Base-by-base conservation (phyloP, 2,329 filamentous ascomycete genomes). In the Bipolaris cookei region DNA sequence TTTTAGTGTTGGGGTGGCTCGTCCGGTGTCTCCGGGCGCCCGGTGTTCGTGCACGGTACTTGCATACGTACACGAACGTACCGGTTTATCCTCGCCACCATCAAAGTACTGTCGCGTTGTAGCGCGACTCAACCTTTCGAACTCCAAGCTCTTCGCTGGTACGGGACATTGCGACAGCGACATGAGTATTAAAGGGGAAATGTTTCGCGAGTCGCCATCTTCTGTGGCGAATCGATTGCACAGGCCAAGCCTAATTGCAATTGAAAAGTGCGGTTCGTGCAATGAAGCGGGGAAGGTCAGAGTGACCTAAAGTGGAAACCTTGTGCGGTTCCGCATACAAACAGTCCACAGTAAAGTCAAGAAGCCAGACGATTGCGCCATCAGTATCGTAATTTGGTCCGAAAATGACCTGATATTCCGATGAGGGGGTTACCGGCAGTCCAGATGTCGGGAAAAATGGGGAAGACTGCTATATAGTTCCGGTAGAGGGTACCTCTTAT, bases 241-340 rank as follows among this genome's bases (percentile, higher is more conserved):
- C 6, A 35, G 20, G 44, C 14, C 18, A 35, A 10, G 13, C 4
- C 14, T 8, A 21, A 35, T 16, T 16, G 30, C 13, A 47, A 6
- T 30, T 34, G 44, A 37, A 32, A 32, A 14, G 44, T 18, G 28
- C 20, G 37, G 37, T 30, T 41, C 38, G 23, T 21, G 25, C 48
- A 42, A 23, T 21, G 51, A 38, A 43, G 60, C 35, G 60, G 60
- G 61, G 58, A 53, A 56, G 54, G 54, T 56, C 43, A 51, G 57
- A 46, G 41, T 61, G 52, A 47, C 61, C 55, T 38, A 59, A 63
- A 52, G 34, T 14, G 61, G 54, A 54, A 63, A 59, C 55, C 35
- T 13, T 51, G 44, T 61, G 61, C 61, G 61, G 61, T 50, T 58
- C 61, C 61, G 61, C 61, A 61, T 43, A 44, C 23, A 21, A 34